Evolutionary conservation across 1,284 basidiomycete species (phyloP).

Genomic region (Ganoderma boninense): DNA sequence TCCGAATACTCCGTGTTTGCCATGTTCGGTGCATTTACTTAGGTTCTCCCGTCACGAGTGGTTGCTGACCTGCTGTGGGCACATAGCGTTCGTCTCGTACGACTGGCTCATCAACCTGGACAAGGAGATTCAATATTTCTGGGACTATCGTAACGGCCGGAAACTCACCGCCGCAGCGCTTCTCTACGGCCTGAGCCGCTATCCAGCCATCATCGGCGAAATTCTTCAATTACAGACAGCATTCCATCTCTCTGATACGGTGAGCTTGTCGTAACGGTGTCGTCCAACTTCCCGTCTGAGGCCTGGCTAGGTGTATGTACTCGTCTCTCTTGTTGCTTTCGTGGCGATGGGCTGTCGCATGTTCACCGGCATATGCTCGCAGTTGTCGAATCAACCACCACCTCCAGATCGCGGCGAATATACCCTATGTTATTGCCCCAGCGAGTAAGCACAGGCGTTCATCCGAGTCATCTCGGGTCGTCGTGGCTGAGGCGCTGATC

Average conservation of each 20-base stretch:
- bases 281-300: not conserved
- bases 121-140: not conserved
- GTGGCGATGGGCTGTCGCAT: not conserved
- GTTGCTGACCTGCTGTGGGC: not conserved
- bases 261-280: not conserved
- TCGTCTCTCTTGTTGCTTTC: not conserved
- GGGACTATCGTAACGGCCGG: not conserved
- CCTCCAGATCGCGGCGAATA: not conserved
- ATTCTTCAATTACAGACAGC: not conserved
- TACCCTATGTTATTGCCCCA: not conserved
- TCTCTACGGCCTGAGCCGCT: not conserved
- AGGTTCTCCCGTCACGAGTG: not conserved
- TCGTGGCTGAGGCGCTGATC: not conserved
- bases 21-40: not conserved
- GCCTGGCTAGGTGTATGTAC: not conserved
- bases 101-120: slow-evolving; percentile 4
- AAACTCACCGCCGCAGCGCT: not conserved
- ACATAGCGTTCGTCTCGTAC: not conserved
- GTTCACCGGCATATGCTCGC: not conserved
- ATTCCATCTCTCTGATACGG: not conserved
- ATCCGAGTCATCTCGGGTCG: not conserved
- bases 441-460: not conserved
- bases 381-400: not conserved
- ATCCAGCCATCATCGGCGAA: not conserved
- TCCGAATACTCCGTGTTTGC: not conserved